phyloP scores from a whole-genome alignment of 805 yeast genomes.

The Sugiyamaella lignohabitans region DNA sequence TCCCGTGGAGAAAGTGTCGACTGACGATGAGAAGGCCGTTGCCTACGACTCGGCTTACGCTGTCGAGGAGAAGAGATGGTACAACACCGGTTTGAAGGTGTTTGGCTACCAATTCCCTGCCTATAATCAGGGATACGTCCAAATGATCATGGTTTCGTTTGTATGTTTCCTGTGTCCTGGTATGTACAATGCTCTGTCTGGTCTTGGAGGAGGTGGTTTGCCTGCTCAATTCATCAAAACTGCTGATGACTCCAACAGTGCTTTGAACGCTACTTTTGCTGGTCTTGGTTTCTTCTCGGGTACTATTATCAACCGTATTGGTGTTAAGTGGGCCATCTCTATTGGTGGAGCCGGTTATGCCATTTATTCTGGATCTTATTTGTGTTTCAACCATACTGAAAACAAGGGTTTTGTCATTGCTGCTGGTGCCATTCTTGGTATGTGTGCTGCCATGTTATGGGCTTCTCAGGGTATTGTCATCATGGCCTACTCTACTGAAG shows the following conservation, averaged over 20 bases:
- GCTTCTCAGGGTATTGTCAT: constrained; percentile 53
- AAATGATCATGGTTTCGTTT: constrained; percentile 41
- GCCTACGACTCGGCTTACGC: background rate
- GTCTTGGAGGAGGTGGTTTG: constrained; percentile 16
- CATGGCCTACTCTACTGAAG: constrained; percentile 52
- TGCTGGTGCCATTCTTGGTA: constrained; percentile 52
- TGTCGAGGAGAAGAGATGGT: constrained; percentile 19
- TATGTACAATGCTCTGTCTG: constrained; percentile 24
- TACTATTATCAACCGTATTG: constrained; percentile 45
- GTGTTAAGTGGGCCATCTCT: constrained; percentile 37
- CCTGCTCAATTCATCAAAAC: constrained; percentile 27
- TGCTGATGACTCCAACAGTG: constrained; percentile 34
- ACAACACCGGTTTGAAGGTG: constrained; percentile 20
- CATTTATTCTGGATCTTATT: constrained; percentile 41
- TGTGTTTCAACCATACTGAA: constrained; percentile 38
- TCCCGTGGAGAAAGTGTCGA: no score
- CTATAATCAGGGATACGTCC: constrained; percentile 36
- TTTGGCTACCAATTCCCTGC: constrained; percentile 31
- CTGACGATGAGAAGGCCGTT: constrained; percentile 1
- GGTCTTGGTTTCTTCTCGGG: constrained; percentile 53
- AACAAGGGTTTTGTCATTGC: constrained; percentile 49
- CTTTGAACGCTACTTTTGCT: constrained; percentile 50
- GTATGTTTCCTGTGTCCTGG: constrained; percentile 46
- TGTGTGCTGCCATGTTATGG: constrained; percentile 52
- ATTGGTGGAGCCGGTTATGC: constrained; percentile 45